These are phyloP conservation scores for Trichoderma sp. DNA, from an alignment of 2,329 filamentous ascomycete genomes.

Conservation along the genomic window DNA sequence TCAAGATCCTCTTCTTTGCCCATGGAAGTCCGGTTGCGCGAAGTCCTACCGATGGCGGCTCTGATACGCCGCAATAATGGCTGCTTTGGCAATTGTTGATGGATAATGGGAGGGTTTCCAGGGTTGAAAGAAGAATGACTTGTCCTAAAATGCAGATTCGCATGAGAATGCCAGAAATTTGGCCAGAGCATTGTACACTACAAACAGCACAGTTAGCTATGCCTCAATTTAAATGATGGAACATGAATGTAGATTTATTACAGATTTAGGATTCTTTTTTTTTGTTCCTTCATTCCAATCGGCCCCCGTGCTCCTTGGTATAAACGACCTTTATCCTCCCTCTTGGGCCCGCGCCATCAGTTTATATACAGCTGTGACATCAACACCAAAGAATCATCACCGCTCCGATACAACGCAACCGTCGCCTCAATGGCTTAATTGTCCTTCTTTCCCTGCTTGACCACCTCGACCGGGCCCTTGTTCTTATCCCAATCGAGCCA, in stretches of 20 bases:
- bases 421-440: background rate
- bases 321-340: background rate
- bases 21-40: slow-evolving; percentile 59
- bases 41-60: slow-evolving; percentile 41
- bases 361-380: background rate
- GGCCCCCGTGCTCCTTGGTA: background rate
- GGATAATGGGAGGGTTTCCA: background rate
- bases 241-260: background rate
- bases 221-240: slow-evolving; percentile 17
- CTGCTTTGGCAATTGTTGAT: background rate
- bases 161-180: slow-evolving; percentile 27
- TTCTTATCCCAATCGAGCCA: slow-evolving; percentile 81
- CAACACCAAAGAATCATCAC: background rate
- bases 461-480: slow-evolving; percentile 58
- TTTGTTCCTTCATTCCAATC: background rate
- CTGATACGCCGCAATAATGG: slow-evolving; percentile 27
- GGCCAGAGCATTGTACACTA: slow-evolving; percentile 17
- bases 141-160: background rate
- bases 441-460: slow-evolving; percentile 25
- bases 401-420: background rate
- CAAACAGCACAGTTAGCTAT: slow-evolving; percentile 1
- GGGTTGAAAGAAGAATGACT: background rate
- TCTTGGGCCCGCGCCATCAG: background rate
- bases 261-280: background rate
- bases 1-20: slow-evolving; percentile 97